A percentile compares a stretch with the other conserved stretches of the same genome.
Evolutionary conservation across 2,329 filamentous ascomycete species (phyloP).

Genomic region (Setomelanomma holmii): DNA sequence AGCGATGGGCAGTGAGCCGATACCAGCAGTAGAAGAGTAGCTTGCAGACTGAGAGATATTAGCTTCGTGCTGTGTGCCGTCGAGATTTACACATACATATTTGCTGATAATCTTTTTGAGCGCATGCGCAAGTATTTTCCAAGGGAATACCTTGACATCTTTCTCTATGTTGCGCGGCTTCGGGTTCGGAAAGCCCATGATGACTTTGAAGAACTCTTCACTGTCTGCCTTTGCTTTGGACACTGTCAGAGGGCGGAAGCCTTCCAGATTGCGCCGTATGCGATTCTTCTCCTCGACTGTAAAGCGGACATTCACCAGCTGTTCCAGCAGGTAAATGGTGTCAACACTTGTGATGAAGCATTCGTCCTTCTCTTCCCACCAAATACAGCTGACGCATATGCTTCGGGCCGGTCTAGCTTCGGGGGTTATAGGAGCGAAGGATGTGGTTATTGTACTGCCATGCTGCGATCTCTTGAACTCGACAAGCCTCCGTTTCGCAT

Average conservation of each 20-base stretch:
- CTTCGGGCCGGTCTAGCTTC: slow-evolving; percentile 83
- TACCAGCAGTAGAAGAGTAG: slow-evolving; percentile 69
- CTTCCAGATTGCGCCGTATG: slow-evolving; percentile 93
- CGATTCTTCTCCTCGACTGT: slow-evolving; percentile 98
- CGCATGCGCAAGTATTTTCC: slow-evolving; percentile 85
- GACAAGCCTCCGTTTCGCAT: slow-evolving; percentile 81
- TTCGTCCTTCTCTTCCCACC: slow-evolving; percentile 89
- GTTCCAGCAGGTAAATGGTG: slow-evolving; percentile 93
- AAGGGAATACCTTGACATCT: slow-evolving; percentile 97
- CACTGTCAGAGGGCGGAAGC: slow-evolving; percentile 89
- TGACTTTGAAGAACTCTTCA: slow-evolving; percentile 98
- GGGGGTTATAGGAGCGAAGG: slow-evolving; percentile 78
- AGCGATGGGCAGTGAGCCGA: slow-evolving; percentile 51
- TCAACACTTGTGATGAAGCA: slow-evolving; percentile 97
- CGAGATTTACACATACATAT: slow-evolving; percentile 68
- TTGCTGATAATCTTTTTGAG: slow-evolving; percentile 99
- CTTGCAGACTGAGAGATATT: slow-evolving; percentile 65
- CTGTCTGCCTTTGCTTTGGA: slow-evolving; percentile 92
- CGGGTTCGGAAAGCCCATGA: slow-evolving; percentile 95
- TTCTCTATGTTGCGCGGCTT: slow-evolving; percentile 99
- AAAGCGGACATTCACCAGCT: slow-evolving; percentile 84
- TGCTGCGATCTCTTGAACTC: slow-evolving; percentile 84
- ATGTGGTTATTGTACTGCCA: slow-evolving; percentile 80
- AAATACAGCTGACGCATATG: slow-evolving; percentile 97
- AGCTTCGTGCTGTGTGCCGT: slow-evolving; percentile 39